Percentiles rank a stretch among this genome's conserved stretches.
Conservation (phyloP, 164 flowering plant genomes). For the Berberis vulgaris region DNA sequence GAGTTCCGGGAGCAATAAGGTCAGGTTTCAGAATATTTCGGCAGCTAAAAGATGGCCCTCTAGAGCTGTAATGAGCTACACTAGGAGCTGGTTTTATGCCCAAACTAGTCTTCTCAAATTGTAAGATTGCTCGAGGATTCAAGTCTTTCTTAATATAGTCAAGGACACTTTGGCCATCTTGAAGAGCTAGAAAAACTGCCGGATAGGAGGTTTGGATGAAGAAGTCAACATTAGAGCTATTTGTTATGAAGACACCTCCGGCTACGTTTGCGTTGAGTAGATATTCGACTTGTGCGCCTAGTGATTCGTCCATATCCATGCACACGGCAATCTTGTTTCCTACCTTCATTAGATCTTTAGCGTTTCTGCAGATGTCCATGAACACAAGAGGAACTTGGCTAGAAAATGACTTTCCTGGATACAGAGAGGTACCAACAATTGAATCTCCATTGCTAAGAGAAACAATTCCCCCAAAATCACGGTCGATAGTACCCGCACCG, state of each 20-base stretch:
- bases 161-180: slow-evolving; percentile 23
- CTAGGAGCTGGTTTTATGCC: slow-evolving; percentile 47
- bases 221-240: slow-evolving; percentile 17
- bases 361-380: slow-evolving; percentile 5
- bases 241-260: slow-evolving; percentile 48
- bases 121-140: slow-evolving; percentile 25
- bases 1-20: slow-evolving; percentile 44
- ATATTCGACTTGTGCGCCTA: slow-evolving; percentile 22
- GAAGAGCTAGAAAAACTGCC: slow-evolving; percentile 21
- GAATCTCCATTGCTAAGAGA: slow-evolving; percentile 39
- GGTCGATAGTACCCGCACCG: slow-evolving; percentile 62
- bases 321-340: slow-evolving; percentile 24
- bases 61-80: slow-evolving; percentile 49
- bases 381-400: slow-evolving; percentile 17
- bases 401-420: slow-evolving; percentile 20
- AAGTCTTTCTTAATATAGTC: slow-evolving; percentile 23
- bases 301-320: neutral
- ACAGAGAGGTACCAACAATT: slow-evolving; percentile 35
- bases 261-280: slow-evolving; percentile 16
- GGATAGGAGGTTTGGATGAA: slow-evolving; percentile 28
- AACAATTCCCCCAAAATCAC: slow-evolving; percentile 33
- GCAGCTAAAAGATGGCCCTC: slow-evolving; percentile 26
- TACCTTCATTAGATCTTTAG: slow-evolving; percentile 14
- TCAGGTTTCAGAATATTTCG: slow-evolving; percentile 62
- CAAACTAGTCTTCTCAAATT: slow-evolving; percentile 26